Evolutionary conservation across 2,329 filamentous ascomycete species (phyloP).

Genomic region (Decorospora gaudefroyi): DNA sequence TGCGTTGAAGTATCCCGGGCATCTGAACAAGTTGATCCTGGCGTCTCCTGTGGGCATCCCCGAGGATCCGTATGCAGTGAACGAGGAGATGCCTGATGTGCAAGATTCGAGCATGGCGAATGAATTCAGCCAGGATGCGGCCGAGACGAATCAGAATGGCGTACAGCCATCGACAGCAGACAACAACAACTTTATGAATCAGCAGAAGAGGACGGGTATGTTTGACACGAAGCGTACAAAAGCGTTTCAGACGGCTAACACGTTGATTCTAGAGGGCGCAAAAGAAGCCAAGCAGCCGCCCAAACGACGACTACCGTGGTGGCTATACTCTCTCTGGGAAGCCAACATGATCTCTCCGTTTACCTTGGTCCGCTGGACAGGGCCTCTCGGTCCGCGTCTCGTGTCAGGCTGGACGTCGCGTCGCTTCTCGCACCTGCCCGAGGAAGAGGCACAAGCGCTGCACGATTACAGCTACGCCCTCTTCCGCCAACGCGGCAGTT

Average conservation of each 20-base stretch:
- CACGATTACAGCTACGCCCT: conserved; percentile 95
- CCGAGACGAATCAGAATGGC: conserved; percentile 66
- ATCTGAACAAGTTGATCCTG: conserved; percentile 92
- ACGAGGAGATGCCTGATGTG: conserved; percentile 76
- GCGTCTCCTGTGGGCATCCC: conserved; percentile 94
- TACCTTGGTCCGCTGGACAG: conserved; percentile 82
- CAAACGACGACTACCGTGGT: conserved; percentile 71
- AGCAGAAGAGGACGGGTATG: conserved; percentile 46
- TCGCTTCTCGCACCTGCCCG: conserved; percentile 85
- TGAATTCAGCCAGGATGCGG: conserved; percentile 79
- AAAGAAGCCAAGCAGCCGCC: conserved; percentile 53
- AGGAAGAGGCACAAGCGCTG: conserved; percentile 77
- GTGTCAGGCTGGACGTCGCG: conserved; percentile 94
- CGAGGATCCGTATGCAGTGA: conserved; percentile 88
- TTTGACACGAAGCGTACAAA: not conserved
- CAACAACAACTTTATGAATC: conserved; percentile 62
- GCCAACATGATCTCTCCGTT: conserved; percentile 90
- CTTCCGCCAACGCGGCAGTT: conserved; percentile 88
- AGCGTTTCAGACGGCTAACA: not conserved
- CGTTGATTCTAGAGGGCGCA: conserved; percentile 29
- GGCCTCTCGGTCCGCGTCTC: conserved; percentile 86
- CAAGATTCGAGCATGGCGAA: conserved; percentile 71
- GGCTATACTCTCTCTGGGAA: conserved; percentile 94
- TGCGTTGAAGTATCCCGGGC: conserved; percentile 93
- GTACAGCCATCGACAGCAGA: conserved; percentile 65